phyloP scores from a whole-genome alignment of 208 protist species.

The Acanthamoeba polyphaga region DNA sequence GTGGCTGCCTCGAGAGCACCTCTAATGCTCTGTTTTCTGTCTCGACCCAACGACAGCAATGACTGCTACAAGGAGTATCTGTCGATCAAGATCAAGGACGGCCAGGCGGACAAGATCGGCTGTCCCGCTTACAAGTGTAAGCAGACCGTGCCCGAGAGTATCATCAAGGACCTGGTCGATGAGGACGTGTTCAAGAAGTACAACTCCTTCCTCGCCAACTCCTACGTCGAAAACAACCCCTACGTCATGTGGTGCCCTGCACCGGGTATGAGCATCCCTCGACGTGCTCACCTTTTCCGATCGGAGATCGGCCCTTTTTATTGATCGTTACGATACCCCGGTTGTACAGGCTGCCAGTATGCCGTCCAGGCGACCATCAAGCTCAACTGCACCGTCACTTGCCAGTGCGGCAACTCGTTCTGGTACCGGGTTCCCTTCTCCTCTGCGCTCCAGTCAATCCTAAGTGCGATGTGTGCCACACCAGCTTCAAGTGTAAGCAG shows the following conservation, averaged over 20 bases:
- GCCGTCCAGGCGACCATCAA: conserved; percentile 43
- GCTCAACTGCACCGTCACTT: conserved; percentile 16
- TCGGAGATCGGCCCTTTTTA: background rate
- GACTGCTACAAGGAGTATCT: conserved; percentile 63
- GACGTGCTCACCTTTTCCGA: background rate
- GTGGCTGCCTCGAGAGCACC: background rate
- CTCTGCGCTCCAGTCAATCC: background rate
- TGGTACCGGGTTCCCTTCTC: background rate
- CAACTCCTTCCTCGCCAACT: conserved; percentile 64
- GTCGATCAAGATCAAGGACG: conserved; percentile 58
- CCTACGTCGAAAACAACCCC: conserved; percentile 45
- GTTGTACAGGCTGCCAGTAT: background rate
- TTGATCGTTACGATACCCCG: too few relatives aligned
- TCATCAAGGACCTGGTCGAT: conserved; percentile 12
- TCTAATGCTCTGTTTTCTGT: background rate
- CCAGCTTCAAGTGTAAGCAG: conserved; percentile 56
- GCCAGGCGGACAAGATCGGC: conserved; percentile 40
- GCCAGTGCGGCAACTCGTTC: conserved; percentile 33
- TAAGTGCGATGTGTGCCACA: too few relatives aligned
- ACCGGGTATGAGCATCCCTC: background rate
- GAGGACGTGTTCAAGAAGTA: conserved; percentile 62
- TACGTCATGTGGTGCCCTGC: conserved; percentile 53
- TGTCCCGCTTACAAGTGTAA: conserved; percentile 57
- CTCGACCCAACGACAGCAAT: background rate
- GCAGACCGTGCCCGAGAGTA: background rate